Conservation (phyloP, 2,329 filamentous ascomycete genomes). For the Alternaria metachromatica region DNA sequence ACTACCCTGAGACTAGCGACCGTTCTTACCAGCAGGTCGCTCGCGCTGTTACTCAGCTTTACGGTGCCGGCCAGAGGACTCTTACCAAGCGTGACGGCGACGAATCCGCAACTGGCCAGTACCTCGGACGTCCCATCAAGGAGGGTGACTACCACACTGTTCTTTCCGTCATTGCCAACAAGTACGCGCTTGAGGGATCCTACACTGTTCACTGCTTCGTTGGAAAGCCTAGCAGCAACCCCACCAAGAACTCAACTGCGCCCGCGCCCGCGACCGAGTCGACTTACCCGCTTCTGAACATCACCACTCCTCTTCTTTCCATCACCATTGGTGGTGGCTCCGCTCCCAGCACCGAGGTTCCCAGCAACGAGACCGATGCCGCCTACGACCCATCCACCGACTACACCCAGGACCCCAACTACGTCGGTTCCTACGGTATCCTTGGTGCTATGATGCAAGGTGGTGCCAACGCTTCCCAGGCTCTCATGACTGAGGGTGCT, state of each 20-base stretch:
- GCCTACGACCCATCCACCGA: constrained; percentile 35
- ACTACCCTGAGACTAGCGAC: constrained; percentile 45
- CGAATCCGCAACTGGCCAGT: constrained; percentile 26
- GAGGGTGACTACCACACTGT: constrained; percentile 47
- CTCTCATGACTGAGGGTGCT: constrained; percentile 40
- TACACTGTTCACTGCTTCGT: constrained; percentile 48
- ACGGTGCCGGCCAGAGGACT: constrained; percentile 51
- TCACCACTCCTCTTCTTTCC: constrained; percentile 15
- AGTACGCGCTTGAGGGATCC: constrained; percentile 45
- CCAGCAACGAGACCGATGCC: constrained; percentile 28
- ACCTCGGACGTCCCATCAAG: constrained; percentile 41
- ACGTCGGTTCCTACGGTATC: constrained; percentile 44
- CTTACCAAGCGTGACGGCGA: constrained; percentile 30
- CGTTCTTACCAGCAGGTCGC: constrained; percentile 30
- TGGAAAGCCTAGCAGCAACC: constrained; percentile 36
- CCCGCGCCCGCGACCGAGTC: background rate
- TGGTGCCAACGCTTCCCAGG: constrained; percentile 30
- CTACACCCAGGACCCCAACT: constrained; percentile 39
- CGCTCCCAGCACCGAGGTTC: constrained; percentile 19
- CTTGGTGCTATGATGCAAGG: constrained; percentile 37
- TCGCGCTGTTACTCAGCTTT: constrained; percentile 38
- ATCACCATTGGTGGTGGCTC: constrained; percentile 1
- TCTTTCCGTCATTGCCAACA: constrained; percentile 41
- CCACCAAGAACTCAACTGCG: constrained; percentile 27
- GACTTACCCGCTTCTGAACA: constrained; percentile 25